These are phyloP conservation scores for Metarhizium sp. DNA, from an alignment of 2,329 filamentous ascomycete species.

Conservation along the genomic window DNA sequence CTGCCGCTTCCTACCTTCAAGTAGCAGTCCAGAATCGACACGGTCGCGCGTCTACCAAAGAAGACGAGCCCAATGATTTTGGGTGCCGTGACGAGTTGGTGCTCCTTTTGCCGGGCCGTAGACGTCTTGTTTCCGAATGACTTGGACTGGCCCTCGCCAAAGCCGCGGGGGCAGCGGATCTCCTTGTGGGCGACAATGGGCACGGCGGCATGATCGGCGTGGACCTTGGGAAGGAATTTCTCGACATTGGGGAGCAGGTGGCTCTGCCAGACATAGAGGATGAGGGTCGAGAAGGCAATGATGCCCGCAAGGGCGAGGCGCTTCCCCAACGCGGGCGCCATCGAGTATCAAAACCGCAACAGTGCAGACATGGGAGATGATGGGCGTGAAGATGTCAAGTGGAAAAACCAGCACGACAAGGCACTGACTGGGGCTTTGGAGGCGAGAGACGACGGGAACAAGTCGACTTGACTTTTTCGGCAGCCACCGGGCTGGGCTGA, in stretches of 20 bases:
- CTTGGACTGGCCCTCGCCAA: not conserved
- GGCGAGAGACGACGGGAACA: no score
- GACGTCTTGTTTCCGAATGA: not conserved
- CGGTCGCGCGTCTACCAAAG: constrained; percentile 32
- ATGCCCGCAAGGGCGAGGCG: not conserved
- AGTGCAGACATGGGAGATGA: not conserved
- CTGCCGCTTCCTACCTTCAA: constrained; percentile 21
- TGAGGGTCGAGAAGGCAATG: not conserved
- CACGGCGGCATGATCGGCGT: not conserved
- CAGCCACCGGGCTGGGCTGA: no score
- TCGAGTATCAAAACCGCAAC: not conserved
- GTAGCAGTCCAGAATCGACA: constrained; percentile 38
- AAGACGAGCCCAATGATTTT: constrained; percentile 35
- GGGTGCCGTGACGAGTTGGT: not conserved
- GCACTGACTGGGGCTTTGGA: no score
- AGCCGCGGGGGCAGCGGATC: not conserved
- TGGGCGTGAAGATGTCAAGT: not conserved
- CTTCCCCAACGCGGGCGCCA: not conserved
- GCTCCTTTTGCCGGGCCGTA: not conserved
- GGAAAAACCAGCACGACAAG: no score
- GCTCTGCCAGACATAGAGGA: not conserved
- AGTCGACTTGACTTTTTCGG: no score
- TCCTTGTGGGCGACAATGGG: not conserved
- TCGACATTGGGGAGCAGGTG: not conserved
- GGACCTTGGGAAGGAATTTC: not conserved